These are phyloP conservation scores for Dothidotthia symphoricarpi DNA, from an alignment of 2,329 filamentous ascomycete genomes.

Conservation along the genomic window DNA sequence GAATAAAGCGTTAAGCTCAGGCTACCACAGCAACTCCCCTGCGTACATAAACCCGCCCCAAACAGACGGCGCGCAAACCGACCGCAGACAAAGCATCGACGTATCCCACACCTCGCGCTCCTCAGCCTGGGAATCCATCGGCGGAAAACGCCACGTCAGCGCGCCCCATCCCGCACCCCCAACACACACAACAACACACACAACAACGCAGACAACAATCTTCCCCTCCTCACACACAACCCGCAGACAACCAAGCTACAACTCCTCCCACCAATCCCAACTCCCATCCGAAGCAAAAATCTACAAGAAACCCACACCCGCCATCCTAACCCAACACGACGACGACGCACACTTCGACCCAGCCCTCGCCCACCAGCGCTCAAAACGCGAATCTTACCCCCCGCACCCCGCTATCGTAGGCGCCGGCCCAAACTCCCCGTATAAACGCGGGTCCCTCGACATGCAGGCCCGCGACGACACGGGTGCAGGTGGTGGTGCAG, in stretches of 20 bases:
- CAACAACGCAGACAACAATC: conserved; percentile 14
- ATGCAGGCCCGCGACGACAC: conserved; percentile 32
- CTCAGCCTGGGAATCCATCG: conserved; percentile 26
- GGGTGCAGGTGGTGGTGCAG: conserved; percentile 16
- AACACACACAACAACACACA: conserved; percentile 11
- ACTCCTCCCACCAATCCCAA: conserved; percentile 38
- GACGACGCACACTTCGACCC: conserved; percentile 25
- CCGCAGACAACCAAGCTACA: conserved; percentile 30
- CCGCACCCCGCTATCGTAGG: conserved; percentile 41
- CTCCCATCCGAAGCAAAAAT: conserved; percentile 27
- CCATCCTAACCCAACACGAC: conserved; percentile 35
- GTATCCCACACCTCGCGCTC: conserved; percentile 5
- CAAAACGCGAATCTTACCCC: conserved; percentile 35
- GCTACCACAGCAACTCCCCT: conserved; percentile 27
- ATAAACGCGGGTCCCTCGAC: conserved; percentile 26
- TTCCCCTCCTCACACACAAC: no score
- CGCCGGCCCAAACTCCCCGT: conserved; percentile 34
- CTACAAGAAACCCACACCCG: conserved; percentile 32
- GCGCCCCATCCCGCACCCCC: conserved; percentile 24
- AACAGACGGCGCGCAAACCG: conserved; percentile 9
- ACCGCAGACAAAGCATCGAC: conserved; percentile 26
- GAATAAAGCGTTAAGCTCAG: conserved; percentile 22
- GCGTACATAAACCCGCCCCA: conserved; percentile 9
- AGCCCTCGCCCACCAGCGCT: conserved; percentile 24
- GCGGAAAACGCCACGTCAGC: conserved; percentile 26